Percentiles rank a stretch among this genome's conserved stretches.
Evolutionary conservation across 2,329 filamentous ascomycete species (phyloP).

Genomic region (Penicillium sp.): DNA sequence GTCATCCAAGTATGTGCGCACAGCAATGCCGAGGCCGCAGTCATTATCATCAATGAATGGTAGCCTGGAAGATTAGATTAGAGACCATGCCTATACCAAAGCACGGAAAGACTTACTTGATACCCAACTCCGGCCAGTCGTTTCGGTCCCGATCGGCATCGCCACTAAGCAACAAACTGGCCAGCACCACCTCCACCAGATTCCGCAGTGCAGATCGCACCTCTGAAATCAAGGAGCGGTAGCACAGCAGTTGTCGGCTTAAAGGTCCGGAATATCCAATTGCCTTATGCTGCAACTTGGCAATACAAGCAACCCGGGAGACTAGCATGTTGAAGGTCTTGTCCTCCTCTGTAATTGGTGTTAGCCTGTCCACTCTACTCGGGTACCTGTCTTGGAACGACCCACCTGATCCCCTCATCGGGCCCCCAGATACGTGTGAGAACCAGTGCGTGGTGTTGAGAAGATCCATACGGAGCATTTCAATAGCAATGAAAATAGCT

Average conservation of each 20-base stretch:
- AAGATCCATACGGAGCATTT: slow-evolving; percentile 75
- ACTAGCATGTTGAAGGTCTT: slow-evolving; percentile 76
- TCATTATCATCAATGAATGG: slow-evolving; percentile 48
- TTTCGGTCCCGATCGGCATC: slow-evolving; percentile 70
- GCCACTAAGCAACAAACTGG: slow-evolving; percentile 75
- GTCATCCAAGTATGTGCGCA: slow-evolving; percentile 49
- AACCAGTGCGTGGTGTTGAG: slow-evolving; percentile 70
- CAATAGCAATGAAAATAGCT: slow-evolving; percentile 76
- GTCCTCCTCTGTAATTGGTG: slow-evolving; percentile 60
- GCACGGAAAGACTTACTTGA: slow-evolving; percentile 56
- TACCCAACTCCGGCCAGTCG: slow-evolving; percentile 67
- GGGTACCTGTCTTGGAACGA: background rate
- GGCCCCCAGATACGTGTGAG: slow-evolving; percentile 55
- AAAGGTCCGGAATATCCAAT: slow-evolving; percentile 94
- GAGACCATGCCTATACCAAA: background rate
- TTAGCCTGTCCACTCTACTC: background rate
- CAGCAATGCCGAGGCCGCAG: slow-evolving; percentile 48
- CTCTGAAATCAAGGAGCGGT: slow-evolving; percentile 76
- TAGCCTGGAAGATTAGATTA: slow-evolving; percentile 28
- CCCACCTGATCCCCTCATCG: slow-evolving; percentile 56
- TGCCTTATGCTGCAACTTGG: slow-evolving; percentile 75
- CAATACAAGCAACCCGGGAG: slow-evolving; percentile 79
- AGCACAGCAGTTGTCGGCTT: slow-evolving; percentile 83
- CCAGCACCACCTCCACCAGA: slow-evolving; percentile 76
- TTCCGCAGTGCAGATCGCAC: slow-evolving; percentile 79